phyloP scores from a whole-genome alignment of 148 eudicot species.

The Rhododendron williamsianum region DNA sequence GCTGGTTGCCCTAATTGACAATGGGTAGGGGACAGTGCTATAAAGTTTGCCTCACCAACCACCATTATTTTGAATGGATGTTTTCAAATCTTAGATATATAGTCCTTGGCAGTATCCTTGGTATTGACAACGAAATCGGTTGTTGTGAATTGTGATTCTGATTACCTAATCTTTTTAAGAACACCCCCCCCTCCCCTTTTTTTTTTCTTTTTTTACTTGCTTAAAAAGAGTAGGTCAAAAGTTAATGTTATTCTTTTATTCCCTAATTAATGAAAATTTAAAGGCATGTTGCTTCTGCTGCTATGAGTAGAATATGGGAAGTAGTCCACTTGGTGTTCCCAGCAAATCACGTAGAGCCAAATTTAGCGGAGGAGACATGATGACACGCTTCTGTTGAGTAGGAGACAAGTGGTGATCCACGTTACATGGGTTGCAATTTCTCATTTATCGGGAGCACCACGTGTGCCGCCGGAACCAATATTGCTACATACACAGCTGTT shows the following conservation, averaged over 20 bases:
- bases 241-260: neutral
- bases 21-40: constrained; percentile 18
- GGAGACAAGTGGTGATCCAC: neutral
- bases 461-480: neutral
- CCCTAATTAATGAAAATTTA: neutral
- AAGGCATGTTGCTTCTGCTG: neutral
- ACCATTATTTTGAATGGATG: neutral
- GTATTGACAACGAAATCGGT: neutral
- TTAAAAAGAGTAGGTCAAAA: neutral
- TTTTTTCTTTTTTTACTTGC: no score
- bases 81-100: neutral
- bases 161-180: neutral
- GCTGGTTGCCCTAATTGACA: constrained; percentile 17
- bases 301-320: neutral
- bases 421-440: neutral
- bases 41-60: constrained; percentile 9
- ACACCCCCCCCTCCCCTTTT: neutral
- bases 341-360: neutral
- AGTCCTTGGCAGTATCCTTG: neutral
- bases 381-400: neutral
- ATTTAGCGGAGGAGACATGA: neutral
- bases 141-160: neutral
- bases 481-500: no score
- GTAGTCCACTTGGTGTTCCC: neutral
- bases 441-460: neutral